Evolutionary conservation across 2,329 filamentous ascomycete species (phyloP).

Genomic region (Chaetomium olivaceum): DNA sequence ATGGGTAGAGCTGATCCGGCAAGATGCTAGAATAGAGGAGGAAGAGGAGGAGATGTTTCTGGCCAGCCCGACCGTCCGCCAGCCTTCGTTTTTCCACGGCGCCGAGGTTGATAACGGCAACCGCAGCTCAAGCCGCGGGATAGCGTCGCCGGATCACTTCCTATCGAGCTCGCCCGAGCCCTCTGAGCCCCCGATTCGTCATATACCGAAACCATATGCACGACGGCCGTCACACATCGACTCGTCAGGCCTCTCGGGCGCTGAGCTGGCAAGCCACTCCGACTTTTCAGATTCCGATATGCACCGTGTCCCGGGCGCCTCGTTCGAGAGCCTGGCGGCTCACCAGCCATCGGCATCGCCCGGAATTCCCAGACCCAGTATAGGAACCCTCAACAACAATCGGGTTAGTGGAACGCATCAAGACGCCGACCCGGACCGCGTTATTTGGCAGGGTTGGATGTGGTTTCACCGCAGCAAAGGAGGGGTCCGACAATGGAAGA

Average conservation of each 20-base stretch:
- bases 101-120: slow-evolving; percentile 18
- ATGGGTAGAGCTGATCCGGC: slow-evolving; percentile 82
- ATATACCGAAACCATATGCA: slow-evolving; percentile 36
- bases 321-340: slow-evolving; percentile 52
- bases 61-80: slow-evolving; percentile 61
- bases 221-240: slow-evolving; percentile 64
- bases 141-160: slow-evolving; percentile 45
- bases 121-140: slow-evolving; percentile 22
- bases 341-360: slow-evolving; percentile 41
- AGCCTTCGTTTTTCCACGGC: slow-evolving; percentile 45
- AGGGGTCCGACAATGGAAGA: slow-evolving; percentile 90
- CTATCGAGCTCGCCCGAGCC: slow-evolving; percentile 65
- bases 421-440: slow-evolving; percentile 74
- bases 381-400: slow-evolving; percentile 56
- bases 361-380: slow-evolving; percentile 38
- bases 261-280: slow-evolving; percentile 75
- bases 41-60: slow-evolving; percentile 83
- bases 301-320: slow-evolving; percentile 50
- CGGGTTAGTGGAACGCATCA: slow-evolving; percentile 60
- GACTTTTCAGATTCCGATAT: slow-evolving; percentile 77
- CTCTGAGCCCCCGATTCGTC: slow-evolving; percentile 41
- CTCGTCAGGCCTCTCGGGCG: slow-evolving; percentile 63
- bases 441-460: slow-evolving; percentile 93
- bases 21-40: slow-evolving; percentile 80
- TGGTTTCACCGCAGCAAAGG: slow-evolving; percentile 80